A percentile compares a stretch with the other conserved stretches of the same genome.
phyloP scores from a whole-genome alignment of 345 rosid species.

The Crucihimalaya himalaica region DNA sequence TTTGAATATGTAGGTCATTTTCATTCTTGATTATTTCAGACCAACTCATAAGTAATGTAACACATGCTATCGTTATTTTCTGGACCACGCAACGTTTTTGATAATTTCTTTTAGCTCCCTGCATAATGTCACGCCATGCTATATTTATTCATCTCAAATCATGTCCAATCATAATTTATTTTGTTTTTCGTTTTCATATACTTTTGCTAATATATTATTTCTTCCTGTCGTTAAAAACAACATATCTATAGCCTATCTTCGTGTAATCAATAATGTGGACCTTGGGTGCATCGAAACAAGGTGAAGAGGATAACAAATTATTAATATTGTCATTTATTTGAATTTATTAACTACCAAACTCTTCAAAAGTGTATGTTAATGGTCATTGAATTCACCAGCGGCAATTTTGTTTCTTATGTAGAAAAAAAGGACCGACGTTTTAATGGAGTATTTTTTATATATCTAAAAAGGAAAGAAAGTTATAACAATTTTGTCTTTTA shows the following conservation, averaged over 20 bases:
- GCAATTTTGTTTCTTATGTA: conserved; percentile 27
- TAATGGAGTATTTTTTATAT: neutral
- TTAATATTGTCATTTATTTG: conserved; percentile 24
- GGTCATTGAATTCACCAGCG: conserved; percentile 38
- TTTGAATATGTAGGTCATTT: neutral
- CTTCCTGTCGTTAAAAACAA: neutral
- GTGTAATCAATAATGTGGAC: conserved; percentile 25
- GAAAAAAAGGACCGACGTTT: neutral
- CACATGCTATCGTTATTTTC: conserved; percentile 9
- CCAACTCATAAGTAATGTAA: neutral
- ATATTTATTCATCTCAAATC: conserved; percentile 6
- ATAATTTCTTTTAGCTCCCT: neutral
- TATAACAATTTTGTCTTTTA: neutral
- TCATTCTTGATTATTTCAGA: neutral
- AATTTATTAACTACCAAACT: conserved; percentile 40
- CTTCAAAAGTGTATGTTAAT: conserved; percentile 24
- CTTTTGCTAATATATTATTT: neutral
- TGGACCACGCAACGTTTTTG: conserved; percentile 10
- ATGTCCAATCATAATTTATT: neutral
- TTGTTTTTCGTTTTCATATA: neutral
- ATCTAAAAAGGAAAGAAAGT: neutral
- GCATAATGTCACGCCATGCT: conserved; percentile 6
- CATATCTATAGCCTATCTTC: no score
- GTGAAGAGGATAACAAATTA: conserved; percentile 26
- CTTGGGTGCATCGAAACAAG: conserved; percentile 28